Percentiles rank a stretch among this genome's conserved stretches.
These are phyloP conservation scores for Zychaea mexicana DNA, from an alignment of 371 early-diverging fungal species.

Conservation along the genomic window DNA sequence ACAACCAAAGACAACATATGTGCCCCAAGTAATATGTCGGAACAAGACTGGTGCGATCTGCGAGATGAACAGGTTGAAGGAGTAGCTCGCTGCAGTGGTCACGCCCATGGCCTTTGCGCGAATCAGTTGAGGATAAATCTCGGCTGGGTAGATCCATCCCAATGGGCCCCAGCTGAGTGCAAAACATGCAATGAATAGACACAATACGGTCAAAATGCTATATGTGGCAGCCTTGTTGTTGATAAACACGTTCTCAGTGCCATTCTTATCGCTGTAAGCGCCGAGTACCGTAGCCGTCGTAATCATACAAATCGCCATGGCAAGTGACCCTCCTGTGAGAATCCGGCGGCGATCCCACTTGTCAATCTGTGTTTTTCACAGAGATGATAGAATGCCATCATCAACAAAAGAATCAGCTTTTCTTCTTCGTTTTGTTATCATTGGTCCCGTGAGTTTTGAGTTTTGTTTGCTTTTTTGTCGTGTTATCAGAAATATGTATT, in stretches of 20 bases:
- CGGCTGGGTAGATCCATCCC: constrained; percentile 90
- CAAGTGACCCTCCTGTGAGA: constrained; percentile 15
- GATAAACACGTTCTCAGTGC: constrained; percentile 7
- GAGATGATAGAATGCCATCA: too few relatives aligned
- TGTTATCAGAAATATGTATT: neutral
- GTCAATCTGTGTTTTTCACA: too few relatives aligned
- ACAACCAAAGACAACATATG: constrained; percentile 66
- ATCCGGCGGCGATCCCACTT: constrained; percentile 26
- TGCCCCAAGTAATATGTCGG: constrained; percentile 54
- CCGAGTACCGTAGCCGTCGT: constrained; percentile 33
- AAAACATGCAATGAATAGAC: constrained; percentile 70
- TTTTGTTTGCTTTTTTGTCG: neutral
- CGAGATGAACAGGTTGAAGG: constrained; percentile 65
- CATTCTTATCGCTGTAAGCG: constrained; percentile 8
- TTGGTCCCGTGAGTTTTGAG: too few relatives aligned
- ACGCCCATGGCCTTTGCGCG: constrained; percentile 81
- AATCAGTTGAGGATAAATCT: constrained; percentile 76
- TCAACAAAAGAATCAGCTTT: neutral
- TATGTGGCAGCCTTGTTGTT: constrained; percentile 42
- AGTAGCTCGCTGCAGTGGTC: constrained; percentile 85
- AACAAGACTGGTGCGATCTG: constrained; percentile 63
- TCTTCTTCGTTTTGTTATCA: neutral
- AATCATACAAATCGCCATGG: constrained; percentile 30
- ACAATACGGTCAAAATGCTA: constrained; percentile 57
- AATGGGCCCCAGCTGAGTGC: constrained; percentile 76